phyloP scores from a whole-genome alignment of 306 rosid species.

The Glycine soja region DNA sequence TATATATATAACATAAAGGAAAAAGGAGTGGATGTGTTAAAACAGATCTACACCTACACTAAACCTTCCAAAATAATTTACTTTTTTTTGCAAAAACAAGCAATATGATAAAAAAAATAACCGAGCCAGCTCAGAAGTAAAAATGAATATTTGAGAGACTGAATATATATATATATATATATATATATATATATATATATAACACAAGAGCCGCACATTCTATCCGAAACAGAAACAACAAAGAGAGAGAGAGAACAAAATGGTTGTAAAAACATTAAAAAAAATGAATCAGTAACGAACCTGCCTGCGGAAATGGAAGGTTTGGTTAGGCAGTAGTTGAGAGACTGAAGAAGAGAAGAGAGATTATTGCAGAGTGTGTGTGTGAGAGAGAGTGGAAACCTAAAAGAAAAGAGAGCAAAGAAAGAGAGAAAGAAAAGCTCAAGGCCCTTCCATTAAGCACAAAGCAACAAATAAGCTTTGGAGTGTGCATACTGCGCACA shows the following conservation, averaged over 20 bases:
- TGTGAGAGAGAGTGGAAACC: conserved; percentile 25
- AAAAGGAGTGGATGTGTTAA: background rate
- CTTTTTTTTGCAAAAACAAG: background rate
- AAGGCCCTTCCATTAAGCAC: conserved; percentile 82
- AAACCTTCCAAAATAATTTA: background rate
- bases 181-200: too few relatives aligned
- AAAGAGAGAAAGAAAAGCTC: conserved; percentile 42
- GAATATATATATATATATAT: too few relatives aligned
- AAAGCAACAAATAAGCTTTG: conserved; percentile 70
- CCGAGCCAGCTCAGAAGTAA: background rate
- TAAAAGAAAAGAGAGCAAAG: conserved; percentile 33
- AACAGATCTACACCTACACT: conserved; percentile 45
- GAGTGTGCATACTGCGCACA: conserved; percentile 49
- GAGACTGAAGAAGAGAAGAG: conserved; percentile 44
- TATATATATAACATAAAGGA: background rate
- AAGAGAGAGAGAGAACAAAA: background rate
- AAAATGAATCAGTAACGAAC: background rate
- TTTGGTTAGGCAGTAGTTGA: conserved; percentile 17
- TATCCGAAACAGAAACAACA: conserved; percentile 9
- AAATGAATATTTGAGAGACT: background rate
- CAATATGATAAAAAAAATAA: background rate
- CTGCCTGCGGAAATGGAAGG: conserved; percentile 46
- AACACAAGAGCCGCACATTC: background rate
- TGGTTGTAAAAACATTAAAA: background rate
- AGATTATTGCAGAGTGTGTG: conserved; percentile 18